Evolutionary conservation across 306 rosid species (phyloP).

Genomic region (Lathyrus oleraceus): DNA sequence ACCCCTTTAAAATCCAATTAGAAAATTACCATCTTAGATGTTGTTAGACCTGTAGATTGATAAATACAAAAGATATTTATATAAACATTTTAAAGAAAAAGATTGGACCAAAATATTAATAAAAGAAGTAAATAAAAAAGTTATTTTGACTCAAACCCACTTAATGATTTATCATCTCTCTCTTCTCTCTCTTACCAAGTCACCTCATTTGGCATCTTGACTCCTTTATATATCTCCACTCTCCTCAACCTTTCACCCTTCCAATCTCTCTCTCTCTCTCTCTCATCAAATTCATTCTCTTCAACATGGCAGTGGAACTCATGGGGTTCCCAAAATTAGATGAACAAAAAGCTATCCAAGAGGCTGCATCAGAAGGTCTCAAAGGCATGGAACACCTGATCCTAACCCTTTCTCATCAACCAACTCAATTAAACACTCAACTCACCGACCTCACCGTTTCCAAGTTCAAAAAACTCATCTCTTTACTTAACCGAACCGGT

Average conservation of each 20-base stretch:
- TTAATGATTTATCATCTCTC: background rate
- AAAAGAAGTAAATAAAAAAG: background rate
- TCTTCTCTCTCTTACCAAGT: slow-evolving; percentile 38
- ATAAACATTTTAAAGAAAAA: background rate
- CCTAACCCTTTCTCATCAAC: slow-evolving; percentile 57
- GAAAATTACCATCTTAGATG: no score
- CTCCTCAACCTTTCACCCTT: background rate
- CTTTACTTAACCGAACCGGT: slow-evolving; percentile 78
- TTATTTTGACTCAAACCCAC: slow-evolving; percentile 41
- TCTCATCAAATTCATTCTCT: background rate
- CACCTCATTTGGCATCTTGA: slow-evolving; percentile 40
- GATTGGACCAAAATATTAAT: slow-evolving; percentile 1
- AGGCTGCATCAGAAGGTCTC: slow-evolving; percentile 85
- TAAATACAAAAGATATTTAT: no score
- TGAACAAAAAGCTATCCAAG: slow-evolving; percentile 74
- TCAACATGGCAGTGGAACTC: slow-evolving; percentile 74
- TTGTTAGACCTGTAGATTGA: no score
- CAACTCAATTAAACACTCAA: slow-evolving; percentile 54
- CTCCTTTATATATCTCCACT: slow-evolving; percentile 43
- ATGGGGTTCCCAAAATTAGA: slow-evolving; percentile 69
- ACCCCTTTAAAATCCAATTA: no score
- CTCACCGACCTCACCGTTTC: slow-evolving; percentile 72
- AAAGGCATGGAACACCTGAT: slow-evolving; percentile 82
- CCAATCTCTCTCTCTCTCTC: background rate
- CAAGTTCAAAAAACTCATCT: slow-evolving; percentile 69